Conservation (phyloP, 208 protist species). For the Wallacemonas rigidus region DNA sequence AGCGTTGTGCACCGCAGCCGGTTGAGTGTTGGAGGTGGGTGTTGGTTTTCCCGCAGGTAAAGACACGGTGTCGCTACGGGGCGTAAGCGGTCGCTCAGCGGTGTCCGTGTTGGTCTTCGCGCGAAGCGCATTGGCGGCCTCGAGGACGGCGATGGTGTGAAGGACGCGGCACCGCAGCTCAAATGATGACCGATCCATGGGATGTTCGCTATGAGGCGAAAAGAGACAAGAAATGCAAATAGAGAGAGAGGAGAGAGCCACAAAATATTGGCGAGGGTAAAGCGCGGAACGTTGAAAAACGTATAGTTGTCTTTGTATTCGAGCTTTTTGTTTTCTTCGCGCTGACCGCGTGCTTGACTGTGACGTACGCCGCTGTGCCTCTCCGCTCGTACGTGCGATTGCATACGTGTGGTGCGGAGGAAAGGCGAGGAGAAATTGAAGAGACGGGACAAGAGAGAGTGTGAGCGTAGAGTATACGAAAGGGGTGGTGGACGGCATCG, state of each 20-base stretch:
- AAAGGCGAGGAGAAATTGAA: too few relatives aligned
- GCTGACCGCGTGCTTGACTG: too few relatives aligned
- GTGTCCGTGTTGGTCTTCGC: not conserved
- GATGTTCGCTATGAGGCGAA: not conserved
- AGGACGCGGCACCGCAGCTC: constrained; percentile 1
- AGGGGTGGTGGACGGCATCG: too few relatives aligned
- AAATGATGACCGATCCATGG: constrained; percentile 1
- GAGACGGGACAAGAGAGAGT: too few relatives aligned
- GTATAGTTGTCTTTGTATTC: constrained; percentile 1
- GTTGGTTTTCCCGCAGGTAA: too few relatives aligned
- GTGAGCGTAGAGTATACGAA: too few relatives aligned
- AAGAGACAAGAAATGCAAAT: not conserved
- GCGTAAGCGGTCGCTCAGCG: not conserved
- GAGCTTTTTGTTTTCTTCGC: not conserved
- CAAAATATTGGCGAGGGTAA: not conserved
- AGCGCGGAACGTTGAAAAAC: not conserved
- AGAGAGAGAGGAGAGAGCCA: not conserved
- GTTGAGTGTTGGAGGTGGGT: too few relatives aligned
- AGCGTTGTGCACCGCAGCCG: too few relatives aligned
- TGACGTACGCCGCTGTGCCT: too few relatives aligned
- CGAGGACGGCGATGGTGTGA: constrained; percentile 6
- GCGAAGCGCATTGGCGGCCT: not conserved
- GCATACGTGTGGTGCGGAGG: too few relatives aligned
- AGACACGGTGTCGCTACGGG: too few relatives aligned
- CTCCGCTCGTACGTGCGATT: too few relatives aligned